Evolutionary conservation across 768 basidiomycete species (phyloP).

Genomic region (Podaxis pistillaris): DNA sequence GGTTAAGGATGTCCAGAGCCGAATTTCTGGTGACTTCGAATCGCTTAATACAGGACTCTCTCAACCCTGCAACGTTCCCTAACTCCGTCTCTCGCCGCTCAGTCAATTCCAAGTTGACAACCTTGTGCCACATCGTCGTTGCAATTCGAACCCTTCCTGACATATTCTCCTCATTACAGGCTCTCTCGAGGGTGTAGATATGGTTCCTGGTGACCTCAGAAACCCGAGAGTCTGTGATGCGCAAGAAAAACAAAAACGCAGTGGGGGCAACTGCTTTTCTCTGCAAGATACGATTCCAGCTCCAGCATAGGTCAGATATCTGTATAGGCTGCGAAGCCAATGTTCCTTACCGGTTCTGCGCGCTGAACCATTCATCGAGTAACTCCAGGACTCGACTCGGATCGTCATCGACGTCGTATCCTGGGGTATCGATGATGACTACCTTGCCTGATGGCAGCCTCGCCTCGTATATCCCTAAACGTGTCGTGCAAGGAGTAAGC

Average conservation of each 20-base stretch:
- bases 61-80: background rate
- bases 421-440: background rate
- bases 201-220: background rate
- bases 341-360: background rate
- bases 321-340: background rate
- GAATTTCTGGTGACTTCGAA: background rate
- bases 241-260: background rate
- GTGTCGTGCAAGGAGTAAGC: background rate
- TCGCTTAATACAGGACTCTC: background rate
- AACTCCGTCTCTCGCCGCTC: background rate
- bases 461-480: background rate
- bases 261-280: background rate
- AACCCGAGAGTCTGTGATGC: background rate
- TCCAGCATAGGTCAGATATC: background rate
- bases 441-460: background rate
- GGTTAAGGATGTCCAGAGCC: background rate
- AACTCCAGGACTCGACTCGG: background rate
- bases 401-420: background rate
- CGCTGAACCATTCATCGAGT: background rate
- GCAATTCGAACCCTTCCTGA: background rate
- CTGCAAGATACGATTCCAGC: background rate
- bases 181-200: background rate
- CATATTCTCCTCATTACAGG: background rate
- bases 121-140: background rate
- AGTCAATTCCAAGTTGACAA: background rate